phyloP scores from a whole-genome alignment of 139 green algal species.

The Yamagishiella unicocca region DNA sequence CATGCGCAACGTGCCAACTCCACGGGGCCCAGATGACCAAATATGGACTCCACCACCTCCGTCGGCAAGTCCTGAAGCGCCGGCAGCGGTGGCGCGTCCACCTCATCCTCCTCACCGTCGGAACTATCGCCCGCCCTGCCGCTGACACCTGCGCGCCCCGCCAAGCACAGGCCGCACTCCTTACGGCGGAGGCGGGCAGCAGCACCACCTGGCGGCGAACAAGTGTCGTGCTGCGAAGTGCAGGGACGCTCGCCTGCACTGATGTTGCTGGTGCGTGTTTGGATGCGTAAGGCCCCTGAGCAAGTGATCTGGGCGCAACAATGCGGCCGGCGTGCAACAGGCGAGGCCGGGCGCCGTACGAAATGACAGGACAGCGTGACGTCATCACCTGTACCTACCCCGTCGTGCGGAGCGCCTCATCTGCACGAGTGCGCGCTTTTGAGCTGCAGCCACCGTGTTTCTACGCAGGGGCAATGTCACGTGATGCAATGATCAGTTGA shows the following conservation, averaged over 20 bases:
- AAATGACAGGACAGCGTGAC: too few relatives aligned
- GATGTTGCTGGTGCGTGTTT: too few relatives aligned
- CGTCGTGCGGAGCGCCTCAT: background rate
- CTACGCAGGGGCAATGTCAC: conserved; percentile 14
- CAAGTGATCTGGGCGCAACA: too few relatives aligned
- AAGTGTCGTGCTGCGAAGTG: too few relatives aligned
- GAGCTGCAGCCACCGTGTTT: background rate
- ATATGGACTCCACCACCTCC: conserved; percentile 35
- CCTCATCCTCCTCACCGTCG: background rate
- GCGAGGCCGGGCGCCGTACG: too few relatives aligned
- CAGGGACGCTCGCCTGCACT: too few relatives aligned
- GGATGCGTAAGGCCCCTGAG: too few relatives aligned
- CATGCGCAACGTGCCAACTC: conserved; percentile 25
- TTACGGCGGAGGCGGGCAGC: too few relatives aligned
- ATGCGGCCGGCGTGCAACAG: too few relatives aligned
- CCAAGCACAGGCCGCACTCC: too few relatives aligned
- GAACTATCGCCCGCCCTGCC: background rate
- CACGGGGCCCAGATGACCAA: conserved; percentile 18
- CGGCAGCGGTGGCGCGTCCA: background rate
- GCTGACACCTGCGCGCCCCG: too few relatives aligned
- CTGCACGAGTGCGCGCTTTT: conserved; percentile 6
- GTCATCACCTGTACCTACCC: background rate
- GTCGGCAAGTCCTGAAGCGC: conserved; percentile 26
- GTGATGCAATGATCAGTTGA: background rate
- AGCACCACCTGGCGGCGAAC: too few relatives aligned